Conservation (phyloP, 306 rosid species). For the Quercus gilva region DNA sequence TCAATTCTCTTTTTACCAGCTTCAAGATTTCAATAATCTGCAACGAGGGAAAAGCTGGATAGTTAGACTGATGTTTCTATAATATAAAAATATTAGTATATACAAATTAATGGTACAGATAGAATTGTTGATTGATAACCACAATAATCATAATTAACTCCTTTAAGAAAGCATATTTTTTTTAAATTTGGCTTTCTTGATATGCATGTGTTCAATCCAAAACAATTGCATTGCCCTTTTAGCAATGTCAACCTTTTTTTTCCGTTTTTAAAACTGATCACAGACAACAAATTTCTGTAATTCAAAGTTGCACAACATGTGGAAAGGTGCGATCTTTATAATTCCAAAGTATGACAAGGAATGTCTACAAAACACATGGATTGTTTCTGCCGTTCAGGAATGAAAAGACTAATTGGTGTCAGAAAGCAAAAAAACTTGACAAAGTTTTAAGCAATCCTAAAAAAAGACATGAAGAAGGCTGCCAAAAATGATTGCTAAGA, state of each 20-base stretch:
- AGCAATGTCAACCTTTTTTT: neutral
- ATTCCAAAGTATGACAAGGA: no score
- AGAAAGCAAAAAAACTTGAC: neutral
- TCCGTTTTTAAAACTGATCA: neutral
- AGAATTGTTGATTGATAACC: neutral
- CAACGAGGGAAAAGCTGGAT: slow-evolving; percentile 15
- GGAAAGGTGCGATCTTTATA: no score
- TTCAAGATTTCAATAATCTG: slow-evolving; percentile 76
- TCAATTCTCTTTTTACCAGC: slow-evolving; percentile 74
- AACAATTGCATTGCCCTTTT: neutral
- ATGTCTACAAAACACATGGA: no score
- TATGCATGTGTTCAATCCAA: neutral
- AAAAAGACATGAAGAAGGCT: neutral
- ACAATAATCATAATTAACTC: neutral
- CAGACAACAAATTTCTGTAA: no score
- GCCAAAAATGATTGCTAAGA: neutral
- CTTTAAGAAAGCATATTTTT: neutral
- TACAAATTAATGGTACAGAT: neutral
- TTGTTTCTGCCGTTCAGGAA: no score
- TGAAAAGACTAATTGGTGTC: no score
- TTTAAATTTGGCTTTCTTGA: neutral
- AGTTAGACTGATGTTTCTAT: slow-evolving; percentile 1
- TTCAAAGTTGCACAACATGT: no score
- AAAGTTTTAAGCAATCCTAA: neutral
- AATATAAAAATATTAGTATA: neutral